A percentile compares a stretch with the other conserved stretches of the same genome.
phyloP scores from a whole-genome alignment of 139 green algal genomes.

The Micractinium conductrix region DNA sequence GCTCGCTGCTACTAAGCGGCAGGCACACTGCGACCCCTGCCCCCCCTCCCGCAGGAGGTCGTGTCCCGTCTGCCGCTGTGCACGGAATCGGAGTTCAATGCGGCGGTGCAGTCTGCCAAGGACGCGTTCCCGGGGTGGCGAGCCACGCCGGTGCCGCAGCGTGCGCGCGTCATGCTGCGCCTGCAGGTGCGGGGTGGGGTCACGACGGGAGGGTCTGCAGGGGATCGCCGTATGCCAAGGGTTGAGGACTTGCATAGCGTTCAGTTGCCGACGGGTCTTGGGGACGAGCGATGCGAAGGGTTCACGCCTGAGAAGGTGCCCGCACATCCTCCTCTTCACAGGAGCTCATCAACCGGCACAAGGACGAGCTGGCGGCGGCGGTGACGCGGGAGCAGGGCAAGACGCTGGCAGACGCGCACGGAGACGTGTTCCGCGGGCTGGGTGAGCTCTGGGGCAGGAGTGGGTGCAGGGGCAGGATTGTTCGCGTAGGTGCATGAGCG shows the following conservation, averaged over 20 bases:
- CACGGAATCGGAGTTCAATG: constrained; percentile 87
- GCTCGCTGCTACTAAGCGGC: neutral
- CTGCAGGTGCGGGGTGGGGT: neutral
- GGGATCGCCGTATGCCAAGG: too few species aligned
- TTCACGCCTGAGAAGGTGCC: too few species aligned
- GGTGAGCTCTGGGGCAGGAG: too few species aligned
- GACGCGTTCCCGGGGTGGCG: constrained; percentile 87
- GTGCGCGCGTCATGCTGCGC: constrained; percentile 88
- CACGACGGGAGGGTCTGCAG: too few species aligned
- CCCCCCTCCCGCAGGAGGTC: constrained; percentile 70
- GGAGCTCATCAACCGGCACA: constrained; percentile 87
- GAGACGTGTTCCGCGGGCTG: constrained; percentile 95
- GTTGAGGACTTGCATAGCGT: too few species aligned
- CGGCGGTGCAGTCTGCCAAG: constrained; percentile 81
- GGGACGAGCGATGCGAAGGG: too few species aligned
- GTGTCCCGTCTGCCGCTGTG: constrained; percentile 80
- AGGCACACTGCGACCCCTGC: neutral
- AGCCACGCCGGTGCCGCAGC: constrained; percentile 74
- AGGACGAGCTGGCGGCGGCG: constrained; percentile 84
- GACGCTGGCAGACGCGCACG: constrained; percentile 90
- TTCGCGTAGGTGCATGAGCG: too few species aligned
- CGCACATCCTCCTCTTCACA: neutral
- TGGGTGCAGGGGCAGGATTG: neutral
- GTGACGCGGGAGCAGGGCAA: constrained; percentile 97
- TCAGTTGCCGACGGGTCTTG: too few species aligned